These are phyloP conservation scores for Xylaria digitata DNA, from an alignment of 2,329 filamentous ascomycete species.

Conservation along the genomic window DNA sequence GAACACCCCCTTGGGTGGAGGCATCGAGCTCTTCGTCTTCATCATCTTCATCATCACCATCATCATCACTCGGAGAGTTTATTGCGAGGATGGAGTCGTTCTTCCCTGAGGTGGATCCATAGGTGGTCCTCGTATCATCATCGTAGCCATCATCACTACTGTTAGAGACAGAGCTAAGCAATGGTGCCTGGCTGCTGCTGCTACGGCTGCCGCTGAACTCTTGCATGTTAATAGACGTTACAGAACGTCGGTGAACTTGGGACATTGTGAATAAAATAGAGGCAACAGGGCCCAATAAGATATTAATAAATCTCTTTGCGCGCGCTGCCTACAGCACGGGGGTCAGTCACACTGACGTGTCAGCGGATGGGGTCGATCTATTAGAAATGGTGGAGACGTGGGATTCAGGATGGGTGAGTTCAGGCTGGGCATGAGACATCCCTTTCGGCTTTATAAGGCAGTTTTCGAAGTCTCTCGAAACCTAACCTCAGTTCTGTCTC, in stretches of 20 bases:
- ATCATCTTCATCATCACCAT: conserved; percentile 25
- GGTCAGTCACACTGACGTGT: conserved; percentile 35
- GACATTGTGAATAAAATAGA: conserved; percentile 38
- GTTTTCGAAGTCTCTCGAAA: not conserved
- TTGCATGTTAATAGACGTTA: conserved; percentile 43
- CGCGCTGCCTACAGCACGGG: conserved; percentile 14
- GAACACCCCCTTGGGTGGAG: conserved; percentile 49
- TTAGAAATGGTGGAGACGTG: conserved; percentile 27
- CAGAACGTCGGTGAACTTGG: conserved; percentile 43
- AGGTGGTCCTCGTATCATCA: conserved; percentile 37
- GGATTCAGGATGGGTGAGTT: conserved; percentile 11
- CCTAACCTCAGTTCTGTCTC: no score
- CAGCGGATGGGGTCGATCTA: conserved; percentile 29
- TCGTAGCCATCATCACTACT: conserved; percentile 34
- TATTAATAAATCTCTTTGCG: conserved; percentile 14
- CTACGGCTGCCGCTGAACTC: conserved; percentile 34
- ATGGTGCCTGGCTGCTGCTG: conserved; percentile 40
- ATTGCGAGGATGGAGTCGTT: conserved; percentile 35
- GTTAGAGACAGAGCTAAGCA: conserved; percentile 43
- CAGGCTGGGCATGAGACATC: conserved; percentile 11
- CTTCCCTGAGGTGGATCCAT: conserved; percentile 46
- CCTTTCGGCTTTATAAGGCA: not conserved
- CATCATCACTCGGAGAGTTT: conserved; percentile 23
- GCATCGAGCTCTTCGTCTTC: conserved; percentile 26
- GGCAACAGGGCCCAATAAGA: conserved; percentile 1